phyloP scores from a whole-genome alignment of 495 filamentous ascomycete species.

The Staphylotrichum longicolle region DNA sequence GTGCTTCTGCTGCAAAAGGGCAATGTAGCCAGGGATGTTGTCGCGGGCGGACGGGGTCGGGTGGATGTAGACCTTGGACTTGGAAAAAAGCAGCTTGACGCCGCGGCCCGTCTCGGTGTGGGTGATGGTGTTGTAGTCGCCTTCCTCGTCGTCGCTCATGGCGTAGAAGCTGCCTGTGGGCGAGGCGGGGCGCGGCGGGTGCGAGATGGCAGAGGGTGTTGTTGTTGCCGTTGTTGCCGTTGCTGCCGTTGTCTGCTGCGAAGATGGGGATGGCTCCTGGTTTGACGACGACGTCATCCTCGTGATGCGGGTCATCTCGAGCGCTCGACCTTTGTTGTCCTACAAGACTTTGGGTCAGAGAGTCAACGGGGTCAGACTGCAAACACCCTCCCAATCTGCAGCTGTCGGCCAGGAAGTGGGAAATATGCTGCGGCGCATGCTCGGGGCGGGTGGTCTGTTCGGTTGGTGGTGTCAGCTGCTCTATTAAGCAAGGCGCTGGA shows the following conservation, averaged over 20 bases:
- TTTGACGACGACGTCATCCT: conserved; percentile 25
- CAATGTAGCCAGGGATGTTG: conserved; percentile 95
- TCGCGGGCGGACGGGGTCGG: conserved; percentile 90
- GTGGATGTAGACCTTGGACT: conserved; percentile 99
- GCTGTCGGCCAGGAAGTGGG: neutral
- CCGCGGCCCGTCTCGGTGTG: conserved; percentile 75
- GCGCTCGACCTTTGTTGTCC: too few relatives aligned
- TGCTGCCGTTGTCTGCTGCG: conserved; percentile 11
- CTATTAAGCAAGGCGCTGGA: conserved; percentile 5
- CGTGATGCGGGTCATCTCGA: conserved; percentile 29
- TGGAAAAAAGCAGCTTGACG: conserved; percentile 93
- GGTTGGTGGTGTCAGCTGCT: conserved; percentile 2
- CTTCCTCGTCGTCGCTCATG: conserved; percentile 93
- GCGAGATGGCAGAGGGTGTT: conserved; percentile 15
- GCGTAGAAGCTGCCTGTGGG: conserved; percentile 93
- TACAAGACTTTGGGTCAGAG: too few relatives aligned
- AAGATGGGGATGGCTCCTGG: conserved; percentile 7
- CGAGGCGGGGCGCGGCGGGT: conserved; percentile 50
- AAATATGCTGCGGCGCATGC: conserved; percentile 2
- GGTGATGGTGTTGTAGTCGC: conserved; percentile 92
- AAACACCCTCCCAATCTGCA: too few relatives aligned
- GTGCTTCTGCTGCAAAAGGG: conserved; percentile 87
- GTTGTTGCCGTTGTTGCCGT: neutral
- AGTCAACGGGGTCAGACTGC: too few relatives aligned
- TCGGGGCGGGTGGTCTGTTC: conserved; percentile 3